These are phyloP conservation scores for Cardiospermum halicacabum DNA, from an alignment of 345 rosid species.

Conservation along the genomic window DNA sequence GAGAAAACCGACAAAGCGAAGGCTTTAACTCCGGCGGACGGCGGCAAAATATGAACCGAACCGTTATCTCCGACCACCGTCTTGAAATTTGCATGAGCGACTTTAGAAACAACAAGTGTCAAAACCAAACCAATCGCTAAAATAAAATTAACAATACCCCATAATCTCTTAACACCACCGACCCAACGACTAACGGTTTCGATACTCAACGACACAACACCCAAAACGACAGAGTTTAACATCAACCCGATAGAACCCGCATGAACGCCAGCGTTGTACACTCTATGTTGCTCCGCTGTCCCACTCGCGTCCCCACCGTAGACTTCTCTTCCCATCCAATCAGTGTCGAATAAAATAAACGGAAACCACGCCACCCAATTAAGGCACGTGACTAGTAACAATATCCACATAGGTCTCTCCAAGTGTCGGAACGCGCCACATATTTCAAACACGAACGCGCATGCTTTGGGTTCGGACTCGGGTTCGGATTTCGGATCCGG, in stretches of 20 bases:
- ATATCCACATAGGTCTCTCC: conserved; percentile 61
- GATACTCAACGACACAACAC: conserved; percentile 50
- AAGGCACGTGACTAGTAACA: conserved; percentile 63
- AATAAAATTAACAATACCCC: conserved; percentile 35
- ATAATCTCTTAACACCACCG: conserved; percentile 52
- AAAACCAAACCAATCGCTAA: neutral
- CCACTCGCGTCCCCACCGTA: conserved; percentile 59
- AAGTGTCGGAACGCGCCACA: neutral
- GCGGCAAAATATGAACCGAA: too few species aligned
- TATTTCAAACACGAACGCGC: neutral
- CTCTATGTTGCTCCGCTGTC: conserved; percentile 10
- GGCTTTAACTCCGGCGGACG: too few species aligned
- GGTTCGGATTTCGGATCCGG: neutral
- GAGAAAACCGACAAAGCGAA: too few species aligned
- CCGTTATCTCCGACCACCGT: too few species aligned
- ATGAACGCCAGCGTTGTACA: conserved; percentile 60
- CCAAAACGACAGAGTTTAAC: conserved; percentile 72
- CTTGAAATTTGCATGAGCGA: too few species aligned
- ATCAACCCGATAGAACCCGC: conserved; percentile 79
- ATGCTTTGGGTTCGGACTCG: neutral
- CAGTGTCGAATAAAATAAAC: conserved; percentile 70
- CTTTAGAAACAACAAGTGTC: too few species aligned
- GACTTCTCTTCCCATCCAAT: conserved; percentile 91
- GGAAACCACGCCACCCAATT: conserved; percentile 96
- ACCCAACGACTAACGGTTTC: conserved; percentile 37